Conservation (phyloP, 1,284 basidiomycete species). For the Ceratobasidium sp. region DNA sequence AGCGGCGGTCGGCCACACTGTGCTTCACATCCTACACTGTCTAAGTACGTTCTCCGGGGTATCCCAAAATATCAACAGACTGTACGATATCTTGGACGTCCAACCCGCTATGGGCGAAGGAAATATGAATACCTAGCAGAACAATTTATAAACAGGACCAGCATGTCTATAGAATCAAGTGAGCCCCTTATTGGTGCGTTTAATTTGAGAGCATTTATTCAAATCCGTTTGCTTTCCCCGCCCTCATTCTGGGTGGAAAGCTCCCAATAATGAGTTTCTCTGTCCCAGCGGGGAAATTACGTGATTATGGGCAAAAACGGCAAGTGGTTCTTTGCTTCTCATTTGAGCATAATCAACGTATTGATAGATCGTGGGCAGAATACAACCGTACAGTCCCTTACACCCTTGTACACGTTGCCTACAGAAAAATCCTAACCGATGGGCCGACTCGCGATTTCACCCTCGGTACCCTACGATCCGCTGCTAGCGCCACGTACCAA, state of each 20-base stretch:
- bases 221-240: conserved; percentile 47
- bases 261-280: conserved; percentile 42
- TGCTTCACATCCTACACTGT: conserved; percentile 15
- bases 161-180: conserved; percentile 46
- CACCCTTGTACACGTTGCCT: conserved; percentile 43
- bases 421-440: conserved; percentile 43
- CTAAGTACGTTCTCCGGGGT: conserved; percentile 29
- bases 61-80: conserved; percentile 21
- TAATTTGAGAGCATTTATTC: not conserved
- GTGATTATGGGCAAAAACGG: conserved; percentile 49
- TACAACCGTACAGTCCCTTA: conserved; percentile 46
- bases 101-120: conserved; percentile 44
- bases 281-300: conserved; percentile 43
- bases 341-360: not conserved
- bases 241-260: conserved; percentile 12
- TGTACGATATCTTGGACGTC: conserved; percentile 45
- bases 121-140: conserved; percentile 35
- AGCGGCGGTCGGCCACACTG: conserved; percentile 9
- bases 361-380: conserved; percentile 45
- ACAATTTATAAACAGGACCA: not conserved
- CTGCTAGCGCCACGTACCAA: conserved; percentile 46
- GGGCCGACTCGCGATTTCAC: conserved; percentile 44
- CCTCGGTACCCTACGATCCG: conserved; percentile 37
- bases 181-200: not conserved
- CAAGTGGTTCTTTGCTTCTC: not conserved